Evolutionary conservation across 106 monocot species (phyloP).

Genomic region (Chionographis japonica): DNA sequence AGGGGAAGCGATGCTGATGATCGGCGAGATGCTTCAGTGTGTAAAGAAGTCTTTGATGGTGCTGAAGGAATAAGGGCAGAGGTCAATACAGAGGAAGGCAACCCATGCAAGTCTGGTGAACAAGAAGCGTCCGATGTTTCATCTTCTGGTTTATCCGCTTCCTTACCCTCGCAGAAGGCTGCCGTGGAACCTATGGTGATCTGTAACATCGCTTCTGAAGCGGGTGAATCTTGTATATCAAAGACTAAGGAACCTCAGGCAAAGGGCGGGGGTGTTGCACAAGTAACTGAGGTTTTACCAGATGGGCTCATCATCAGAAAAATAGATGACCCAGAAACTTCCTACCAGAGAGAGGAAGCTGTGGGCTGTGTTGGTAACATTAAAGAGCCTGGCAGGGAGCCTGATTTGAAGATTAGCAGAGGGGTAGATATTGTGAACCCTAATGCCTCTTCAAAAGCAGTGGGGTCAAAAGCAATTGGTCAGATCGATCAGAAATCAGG

Average conservation of each 20-base stretch:
- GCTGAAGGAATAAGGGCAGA: slow-evolving; percentile 26
- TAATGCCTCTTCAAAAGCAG: slow-evolving; percentile 9
- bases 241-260: background rate
- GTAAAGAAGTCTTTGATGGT: slow-evolving; percentile 17
- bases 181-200: no score
- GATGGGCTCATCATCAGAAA: slow-evolving; percentile 1
- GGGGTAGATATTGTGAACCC: background rate
- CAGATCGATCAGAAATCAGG: slow-evolving; percentile 18
- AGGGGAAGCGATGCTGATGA: slow-evolving; percentile 13
- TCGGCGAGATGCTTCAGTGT: slow-evolving; percentile 10
- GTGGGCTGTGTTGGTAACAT: background rate
- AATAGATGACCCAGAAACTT: slow-evolving; percentile 9
- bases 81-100: slow-evolving; percentile 3
- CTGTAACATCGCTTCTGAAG: slow-evolving; percentile 17
- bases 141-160: slow-evolving; percentile 8
- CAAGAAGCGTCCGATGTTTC: slow-evolving; percentile 2
- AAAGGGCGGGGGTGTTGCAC: slow-evolving; percentile 6
- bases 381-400: background rate
- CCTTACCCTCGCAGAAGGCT: background rate
- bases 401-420: slow-evolving; percentile 6
- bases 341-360: slow-evolving; percentile 6
- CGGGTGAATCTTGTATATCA: slow-evolving; percentile 1
- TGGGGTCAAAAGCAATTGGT: no score
- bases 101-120: slow-evolving; percentile 9
- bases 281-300: background rate